Base-by-base conservation (phyloP, 805 yeast species). In the Blastobotrys chiropterorum region DNA sequence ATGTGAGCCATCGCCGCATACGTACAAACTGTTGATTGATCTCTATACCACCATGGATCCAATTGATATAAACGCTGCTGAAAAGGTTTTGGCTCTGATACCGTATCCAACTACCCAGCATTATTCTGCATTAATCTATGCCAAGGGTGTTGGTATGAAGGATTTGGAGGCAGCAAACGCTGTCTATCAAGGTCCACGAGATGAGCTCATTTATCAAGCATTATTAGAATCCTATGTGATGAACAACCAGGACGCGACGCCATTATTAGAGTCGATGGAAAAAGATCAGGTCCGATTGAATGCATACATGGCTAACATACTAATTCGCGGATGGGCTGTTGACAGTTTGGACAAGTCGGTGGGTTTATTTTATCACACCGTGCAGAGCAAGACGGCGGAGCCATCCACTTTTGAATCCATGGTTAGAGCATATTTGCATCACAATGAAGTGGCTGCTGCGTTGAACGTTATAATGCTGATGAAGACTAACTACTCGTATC, bases 1-100 rank as follows among this genome's bases (percentile, higher is more conserved):
- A 5, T 54, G 67, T 4, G 48, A 55, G 38, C 72, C 72, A 3
- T 63, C 73, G 2, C 56, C 72, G 1, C 67, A 62, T 47, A 68
- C 76, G n/a, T 73, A 72, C 60, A 67, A 66, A 54, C 62, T 73
- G 34, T 53, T 72, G 42, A 72, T 72, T 54, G 72, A 67, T 58
- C 47, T 69, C 58, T 66, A 63, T 60, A 56, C 63, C 53, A 49
- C 61, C 3, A 51, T 70, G 14, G 62, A 64, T 43, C 67, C 71
- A 3, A 53, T 62, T 7, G 64, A 69, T 47, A 54, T 72, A 15
- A 62, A 56, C 14, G 55, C 62, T 3, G 75, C 75, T 2, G 72
- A 67, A 49, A 46, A 54, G 5, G 72, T 71, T 13, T 56, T 73
- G 20, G 53, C 52, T 16, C 58, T 58, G n/a, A 67, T 69, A 54